Conservation (phyloP, 345 rosid species). For the Draba incana region DNA sequence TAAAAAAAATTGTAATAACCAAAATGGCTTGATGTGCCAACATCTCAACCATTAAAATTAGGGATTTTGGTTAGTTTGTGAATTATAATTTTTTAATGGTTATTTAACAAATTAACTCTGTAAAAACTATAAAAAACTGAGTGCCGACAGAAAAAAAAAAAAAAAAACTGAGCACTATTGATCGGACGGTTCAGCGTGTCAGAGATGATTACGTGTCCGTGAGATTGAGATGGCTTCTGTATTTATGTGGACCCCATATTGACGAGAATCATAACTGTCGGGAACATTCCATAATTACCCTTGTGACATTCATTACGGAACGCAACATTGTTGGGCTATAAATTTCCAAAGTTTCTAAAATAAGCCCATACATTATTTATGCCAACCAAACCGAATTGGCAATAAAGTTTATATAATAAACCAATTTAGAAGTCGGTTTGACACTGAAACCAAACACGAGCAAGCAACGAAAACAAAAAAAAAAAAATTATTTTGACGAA, state of each 20-base stretch:
- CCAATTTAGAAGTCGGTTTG: background rate
- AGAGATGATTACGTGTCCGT: background rate
- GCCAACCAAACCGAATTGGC: background rate
- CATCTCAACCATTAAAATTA: no score
- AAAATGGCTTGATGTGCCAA: no score
- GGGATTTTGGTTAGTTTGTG: no score
- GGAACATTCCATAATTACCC: background rate
- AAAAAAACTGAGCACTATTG: background rate
- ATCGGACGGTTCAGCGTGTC: constrained; percentile 1
- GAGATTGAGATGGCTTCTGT: background rate
- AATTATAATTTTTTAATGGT: no score
- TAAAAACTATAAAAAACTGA: no score
- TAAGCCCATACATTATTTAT: background rate
- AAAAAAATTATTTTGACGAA: background rate
- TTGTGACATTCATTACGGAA: background rate
- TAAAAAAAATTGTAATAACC: no score
- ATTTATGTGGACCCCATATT: background rate
- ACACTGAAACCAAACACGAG: no score
- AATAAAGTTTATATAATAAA: background rate
- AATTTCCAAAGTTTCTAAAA: background rate
- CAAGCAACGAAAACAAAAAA: background rate
- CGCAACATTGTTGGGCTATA: background rate
- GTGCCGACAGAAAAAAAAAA: no score
- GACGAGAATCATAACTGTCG: background rate
- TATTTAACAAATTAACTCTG: no score